Conservation (phyloP, 306 rosid genomes). For the Vigna reflexopilosa region DNA sequence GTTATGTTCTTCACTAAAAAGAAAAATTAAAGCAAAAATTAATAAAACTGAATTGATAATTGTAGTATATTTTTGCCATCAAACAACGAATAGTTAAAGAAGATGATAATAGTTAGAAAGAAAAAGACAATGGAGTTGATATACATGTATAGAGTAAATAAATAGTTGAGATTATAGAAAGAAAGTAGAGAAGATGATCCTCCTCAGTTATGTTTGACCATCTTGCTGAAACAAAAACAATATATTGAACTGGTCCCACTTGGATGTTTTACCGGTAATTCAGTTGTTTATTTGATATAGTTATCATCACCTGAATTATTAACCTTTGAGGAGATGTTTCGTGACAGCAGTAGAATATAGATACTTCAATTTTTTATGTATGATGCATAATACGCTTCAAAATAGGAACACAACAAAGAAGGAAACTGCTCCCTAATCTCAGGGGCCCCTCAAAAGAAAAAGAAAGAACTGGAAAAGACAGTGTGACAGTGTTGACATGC, state of each 20-base stretch:
- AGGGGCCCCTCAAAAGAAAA: not conserved
- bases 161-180: no score
- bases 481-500: constrained; percentile 15
- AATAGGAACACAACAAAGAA: constrained; percentile 39
- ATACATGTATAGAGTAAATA: no score
- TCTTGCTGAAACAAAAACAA: constrained; percentile 11
- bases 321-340: not conserved
- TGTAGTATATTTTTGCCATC: no score
- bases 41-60: no score
- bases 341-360: not conserved
- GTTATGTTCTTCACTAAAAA: no score
- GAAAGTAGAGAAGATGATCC: no score
- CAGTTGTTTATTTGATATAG: constrained; percentile 4
- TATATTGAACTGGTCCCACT: constrained; percentile 2
- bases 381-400: constrained; percentile 31
- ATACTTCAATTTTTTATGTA: not conserved
- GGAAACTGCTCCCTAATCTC: constrained; percentile 17
- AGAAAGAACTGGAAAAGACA: constrained; percentile 27
- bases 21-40: no score
- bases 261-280: not conserved
- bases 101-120: no score
- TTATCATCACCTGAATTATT: constrained; percentile 10
- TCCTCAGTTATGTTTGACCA: constrained; percentile 3
- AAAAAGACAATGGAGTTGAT: no score
- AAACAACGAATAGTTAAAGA: no score